Conservation (phyloP, 768 basidiomycete species). For the Lentinula detonsa region DNA sequence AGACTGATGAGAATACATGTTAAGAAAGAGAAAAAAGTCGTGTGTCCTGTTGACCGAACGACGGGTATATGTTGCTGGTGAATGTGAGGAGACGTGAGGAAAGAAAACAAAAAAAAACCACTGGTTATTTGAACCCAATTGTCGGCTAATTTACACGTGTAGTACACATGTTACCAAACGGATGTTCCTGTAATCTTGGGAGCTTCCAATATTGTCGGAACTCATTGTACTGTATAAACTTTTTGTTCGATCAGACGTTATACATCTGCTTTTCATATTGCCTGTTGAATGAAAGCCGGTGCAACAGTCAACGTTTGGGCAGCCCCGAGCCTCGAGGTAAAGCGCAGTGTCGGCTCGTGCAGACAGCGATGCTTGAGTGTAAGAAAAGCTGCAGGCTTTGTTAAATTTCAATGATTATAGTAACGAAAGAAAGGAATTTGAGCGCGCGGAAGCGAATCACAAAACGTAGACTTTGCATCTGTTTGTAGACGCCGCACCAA, state of each 20-base stretch:
- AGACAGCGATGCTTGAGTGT: not conserved
- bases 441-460: not conserved
- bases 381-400: not conserved
- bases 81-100: not conserved
- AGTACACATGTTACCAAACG: constrained; percentile 6
- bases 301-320: not conserved
- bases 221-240: not conserved
- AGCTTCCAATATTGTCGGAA: not conserved
- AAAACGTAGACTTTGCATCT: not conserved
- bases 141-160: constrained; percentile 9
- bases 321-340: not conserved
- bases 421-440: not conserved
- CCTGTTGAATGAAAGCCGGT: not conserved
- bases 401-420: not conserved
- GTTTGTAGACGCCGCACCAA: not conserved
- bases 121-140: not conserved
- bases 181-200: not conserved
- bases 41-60: constrained; percentile 5
- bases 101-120: not conserved
- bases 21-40: not conserved
- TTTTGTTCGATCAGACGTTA: constrained; percentile 3
- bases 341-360: not conserved
- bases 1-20: constrained; percentile 4
- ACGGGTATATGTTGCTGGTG: not conserved
- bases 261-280: not conserved